A percentile compares a stretch with the other conserved stretches of the same genome.
These are phyloP conservation scores for Yamadazyma diospyri DNA, from an alignment of 1,139 yeast species.

Conservation along the genomic window DNA sequence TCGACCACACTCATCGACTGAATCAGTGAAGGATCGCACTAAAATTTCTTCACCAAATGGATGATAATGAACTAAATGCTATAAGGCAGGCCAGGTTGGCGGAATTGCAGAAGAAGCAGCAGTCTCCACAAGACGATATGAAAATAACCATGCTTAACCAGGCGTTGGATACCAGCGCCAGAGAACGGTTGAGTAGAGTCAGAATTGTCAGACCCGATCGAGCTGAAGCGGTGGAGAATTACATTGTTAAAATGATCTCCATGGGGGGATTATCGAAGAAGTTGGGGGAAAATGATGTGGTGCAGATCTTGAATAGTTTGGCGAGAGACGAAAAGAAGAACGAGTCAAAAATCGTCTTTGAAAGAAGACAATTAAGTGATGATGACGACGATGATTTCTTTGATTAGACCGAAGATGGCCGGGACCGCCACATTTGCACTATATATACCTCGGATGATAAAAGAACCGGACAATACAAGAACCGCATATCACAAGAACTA, in stretches of 20 bases:
- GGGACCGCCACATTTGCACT: too few species aligned
- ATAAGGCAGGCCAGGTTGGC: slow-evolving; percentile 84
- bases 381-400: slow-evolving; percentile 34
- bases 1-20: too few species aligned
- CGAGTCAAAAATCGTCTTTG: slow-evolving; percentile 53
- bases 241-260: slow-evolving; percentile 68
- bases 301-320: slow-evolving; percentile 76
- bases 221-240: slow-evolving; percentile 85
- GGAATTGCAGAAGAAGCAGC: slow-evolving; percentile 61
- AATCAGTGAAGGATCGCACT: too few species aligned
- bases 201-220: slow-evolving; percentile 88
- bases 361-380: slow-evolving; percentile 23
- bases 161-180: slow-evolving; percentile 73
- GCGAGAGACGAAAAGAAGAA: slow-evolving; percentile 72
- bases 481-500: too few species aligned
- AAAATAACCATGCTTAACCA: slow-evolving; percentile 54
- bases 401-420: too few species aligned
- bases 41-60: slow-evolving; percentile 34
- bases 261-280: slow-evolving; percentile 75
- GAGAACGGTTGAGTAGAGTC: slow-evolving; percentile 85
- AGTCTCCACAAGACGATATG: slow-evolving; percentile 23
- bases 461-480: too few species aligned
- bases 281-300: slow-evolving; percentile 75
- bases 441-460: too few species aligned
- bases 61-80: slow-evolving; percentile 81